Conservation (phyloP, 306 rosid species). For the Cajanus cajan region DNA sequence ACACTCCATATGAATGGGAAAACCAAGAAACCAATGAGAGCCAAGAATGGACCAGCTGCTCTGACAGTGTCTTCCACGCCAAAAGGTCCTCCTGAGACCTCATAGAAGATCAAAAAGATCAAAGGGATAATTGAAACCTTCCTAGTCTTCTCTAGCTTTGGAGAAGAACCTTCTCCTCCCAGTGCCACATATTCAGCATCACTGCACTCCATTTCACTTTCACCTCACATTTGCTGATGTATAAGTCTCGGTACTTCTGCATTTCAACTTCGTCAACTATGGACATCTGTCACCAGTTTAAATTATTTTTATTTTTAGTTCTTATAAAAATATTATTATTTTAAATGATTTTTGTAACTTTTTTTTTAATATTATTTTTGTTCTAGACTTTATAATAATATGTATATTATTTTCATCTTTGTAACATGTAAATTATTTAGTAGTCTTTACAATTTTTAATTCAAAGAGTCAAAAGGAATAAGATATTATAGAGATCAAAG, state of each 20-base stretch:
- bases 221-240: background rate
- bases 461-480: too few species aligned
- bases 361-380: too few species aligned
- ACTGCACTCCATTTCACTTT: conserved; percentile 33
- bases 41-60: conserved; percentile 63
- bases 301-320: too few species aligned
- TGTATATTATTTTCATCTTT: too few species aligned
- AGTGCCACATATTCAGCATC: conserved; percentile 11
- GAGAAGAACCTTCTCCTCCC: conserved; percentile 21
- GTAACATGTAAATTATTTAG: too few species aligned
- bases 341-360: too few species aligned
- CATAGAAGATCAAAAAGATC: conserved; percentile 60
- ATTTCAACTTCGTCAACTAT: background rate
- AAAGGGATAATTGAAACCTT: conserved; percentile 43
- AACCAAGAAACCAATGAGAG: conserved; percentile 53
- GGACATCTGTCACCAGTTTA: background rate
- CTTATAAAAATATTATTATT: too few species aligned
- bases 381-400: too few species aligned
- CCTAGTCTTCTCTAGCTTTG: conserved; percentile 2
- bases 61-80: conserved; percentile 63
- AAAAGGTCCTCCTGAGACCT: conserved; percentile 75
- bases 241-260: conserved; percentile 8
- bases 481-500: too few species aligned
- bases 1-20: conserved; percentile 66
- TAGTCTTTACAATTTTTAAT: too few species aligned